Conservation (phyloP, 208 protist genomes). For the Polymyxa betae region DNA sequence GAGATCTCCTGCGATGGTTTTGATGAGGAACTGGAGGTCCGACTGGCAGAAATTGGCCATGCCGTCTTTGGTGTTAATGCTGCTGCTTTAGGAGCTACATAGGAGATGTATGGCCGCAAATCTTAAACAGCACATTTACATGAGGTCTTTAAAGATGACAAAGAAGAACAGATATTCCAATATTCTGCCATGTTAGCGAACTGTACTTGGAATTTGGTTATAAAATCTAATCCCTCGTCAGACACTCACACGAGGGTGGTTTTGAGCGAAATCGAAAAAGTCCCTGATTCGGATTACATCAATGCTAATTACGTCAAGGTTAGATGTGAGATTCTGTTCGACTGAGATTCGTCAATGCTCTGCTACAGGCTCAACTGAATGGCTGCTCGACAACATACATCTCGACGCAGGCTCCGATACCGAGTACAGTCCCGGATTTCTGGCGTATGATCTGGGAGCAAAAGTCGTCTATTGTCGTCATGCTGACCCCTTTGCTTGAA, state of each 20-base stretch:
- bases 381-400: slow-evolving; percentile 16
- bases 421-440: slow-evolving; percentile 33
- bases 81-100: not conserved
- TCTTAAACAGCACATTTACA: slow-evolving; percentile 15
- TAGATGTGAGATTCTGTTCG: not conserved
- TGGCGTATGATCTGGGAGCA: slow-evolving; percentile 50
- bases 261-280: not conserved
- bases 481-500: slow-evolving; percentile 43
- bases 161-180: slow-evolving; percentile 37
- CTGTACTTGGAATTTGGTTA: not conserved
- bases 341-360: not conserved
- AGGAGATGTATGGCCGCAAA: not conserved
- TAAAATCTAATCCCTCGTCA: not conserved
- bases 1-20: slow-evolving; percentile 8
- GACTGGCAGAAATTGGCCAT: not conserved
- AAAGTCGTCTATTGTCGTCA: not conserved
- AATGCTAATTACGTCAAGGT: slow-evolving; percentile 46
- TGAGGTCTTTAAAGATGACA: slow-evolving; percentile 47
- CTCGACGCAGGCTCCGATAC: slow-evolving; percentile 8
- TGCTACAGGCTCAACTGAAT: not conserved
- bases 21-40: slow-evolving; percentile 40
- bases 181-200: slow-evolving; percentile 22
- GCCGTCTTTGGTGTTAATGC: not conserved
- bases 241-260: not conserved
- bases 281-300: slow-evolving; percentile 31